Base-by-base conservation (phyloP, 2,329 filamentous ascomycete genomes). In the Aspergillus ochraceoroseus region DNA sequence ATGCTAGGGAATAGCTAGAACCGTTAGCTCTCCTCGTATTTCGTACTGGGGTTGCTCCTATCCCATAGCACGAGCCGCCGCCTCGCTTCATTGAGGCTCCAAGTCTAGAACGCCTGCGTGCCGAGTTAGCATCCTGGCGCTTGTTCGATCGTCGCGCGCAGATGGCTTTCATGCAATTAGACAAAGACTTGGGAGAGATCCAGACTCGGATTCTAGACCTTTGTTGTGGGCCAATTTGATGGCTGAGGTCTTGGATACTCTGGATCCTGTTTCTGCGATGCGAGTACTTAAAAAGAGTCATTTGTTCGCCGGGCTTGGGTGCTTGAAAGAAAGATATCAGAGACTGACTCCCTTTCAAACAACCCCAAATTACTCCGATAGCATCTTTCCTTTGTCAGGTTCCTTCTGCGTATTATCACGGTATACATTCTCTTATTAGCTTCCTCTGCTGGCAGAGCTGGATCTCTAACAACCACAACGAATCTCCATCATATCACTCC, bases 401-500 rank as follows among this genome's bases (percentile, higher is more conserved):
- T 26, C 22, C 12, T 31, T 38, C n/a, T 12, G 22, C 19, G 18
- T 17, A 9, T 42, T 11, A 19, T 32, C 13, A 30, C n/a, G 22
- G 19, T 18, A 18, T 11, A 12, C 14, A 11, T 23, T 19, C 13
- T n/a, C 7, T 14, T 9, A 3, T 9, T n/a, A 9, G 17, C 23
- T n/a, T 38, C 32, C 20, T 29, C 31, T 35, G 38, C 38, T 31
- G 32, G 38, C 32, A 41, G n/a, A n/a, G 37, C 32, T 35, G 38
- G 38, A 32, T 15, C 15, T 32, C 29, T 27, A 9, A 27, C 27
- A 29, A 41, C 13, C 12, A 28, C 15, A 19, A 40, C 22, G 9
- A 20, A 26, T 26, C 13, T 33, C 11, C 19, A 7, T 30, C n/a
- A n/a, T n/a, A n/a, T n/a, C n/a, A n/a, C n/a, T 14, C 23, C 18